Evolutionary conservation across 2,329 filamentous ascomycete genomes (phyloP).

Genomic region (Rhynchosporium agropyri): DNA sequence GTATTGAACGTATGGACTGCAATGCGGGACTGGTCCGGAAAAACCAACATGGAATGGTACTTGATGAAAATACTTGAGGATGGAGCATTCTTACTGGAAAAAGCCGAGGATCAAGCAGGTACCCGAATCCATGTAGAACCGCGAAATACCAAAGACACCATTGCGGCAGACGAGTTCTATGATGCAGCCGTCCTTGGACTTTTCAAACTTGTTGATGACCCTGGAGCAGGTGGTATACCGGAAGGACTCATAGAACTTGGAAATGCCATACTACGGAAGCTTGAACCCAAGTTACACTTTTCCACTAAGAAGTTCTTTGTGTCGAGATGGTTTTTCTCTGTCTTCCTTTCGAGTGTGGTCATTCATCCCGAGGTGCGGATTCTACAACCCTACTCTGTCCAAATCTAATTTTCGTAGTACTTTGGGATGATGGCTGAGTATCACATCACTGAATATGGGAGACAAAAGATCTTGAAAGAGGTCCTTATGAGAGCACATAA

Average conservation of each 20-base stretch:
- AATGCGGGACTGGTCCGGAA: slow-evolving; percentile 88
- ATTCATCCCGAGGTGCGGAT: slow-evolving; percentile 78
- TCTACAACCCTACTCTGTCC: slow-evolving; percentile 20
- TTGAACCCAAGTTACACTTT: slow-evolving; percentile 72
- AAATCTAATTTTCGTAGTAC: slow-evolving; percentile 42
- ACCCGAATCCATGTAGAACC: slow-evolving; percentile 71
- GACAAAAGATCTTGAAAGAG: slow-evolving; percentile 78
- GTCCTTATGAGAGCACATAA: slow-evolving; percentile 80
- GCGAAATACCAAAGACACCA: slow-evolving; percentile 77
- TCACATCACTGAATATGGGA: slow-evolving; percentile 87
- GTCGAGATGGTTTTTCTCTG: slow-evolving; percentile 89
- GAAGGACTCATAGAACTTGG: slow-evolving; percentile 82
- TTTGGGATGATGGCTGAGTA: slow-evolving; percentile 81
- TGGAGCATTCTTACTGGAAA: slow-evolving; percentile 86
- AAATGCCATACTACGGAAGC: slow-evolving; percentile 77
- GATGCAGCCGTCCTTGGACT: slow-evolving; percentile 77
- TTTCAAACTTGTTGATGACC: slow-evolving; percentile 84
- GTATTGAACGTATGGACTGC: slow-evolving; percentile 86
- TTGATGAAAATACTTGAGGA: slow-evolving; percentile 94
- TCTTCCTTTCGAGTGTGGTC: slow-evolving; percentile 80
- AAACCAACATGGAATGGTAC: slow-evolving; percentile 88
- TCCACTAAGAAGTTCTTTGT: slow-evolving; percentile 82
- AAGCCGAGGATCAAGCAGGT: slow-evolving; percentile 76
- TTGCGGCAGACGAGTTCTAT: slow-evolving; percentile 87
- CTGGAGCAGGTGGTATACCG: slow-evolving; percentile 82